Evolutionary conservation across 441 rosid genomes (phyloP).

Genomic region (Melastoma candidum): DNA sequence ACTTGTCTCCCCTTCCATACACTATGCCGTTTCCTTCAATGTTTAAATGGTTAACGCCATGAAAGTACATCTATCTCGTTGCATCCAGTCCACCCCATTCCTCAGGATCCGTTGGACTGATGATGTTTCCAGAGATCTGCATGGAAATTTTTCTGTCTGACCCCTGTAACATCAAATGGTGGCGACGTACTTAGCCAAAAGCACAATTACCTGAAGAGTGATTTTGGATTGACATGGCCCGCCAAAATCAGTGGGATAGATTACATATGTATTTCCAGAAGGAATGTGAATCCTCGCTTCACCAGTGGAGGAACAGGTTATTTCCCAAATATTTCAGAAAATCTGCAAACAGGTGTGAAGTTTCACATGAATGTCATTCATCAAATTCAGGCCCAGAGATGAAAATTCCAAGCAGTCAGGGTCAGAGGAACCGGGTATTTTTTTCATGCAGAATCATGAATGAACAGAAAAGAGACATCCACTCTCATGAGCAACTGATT

Average conservation of each 20-base stretch:
- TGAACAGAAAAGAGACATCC: no score
- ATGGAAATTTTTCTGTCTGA: background rate
- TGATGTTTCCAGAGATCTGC: constrained; percentile 65
- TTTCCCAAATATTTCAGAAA: constrained; percentile 54
- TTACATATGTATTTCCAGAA: constrained; percentile 36
- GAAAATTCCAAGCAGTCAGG: no score
- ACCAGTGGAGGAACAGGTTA: constrained; percentile 54
- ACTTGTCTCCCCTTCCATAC: constrained; percentile 70
- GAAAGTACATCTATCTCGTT: constrained; percentile 76
- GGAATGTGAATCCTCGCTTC: constrained; percentile 51
- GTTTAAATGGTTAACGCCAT: constrained; percentile 58
- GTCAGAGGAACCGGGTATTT: no score
- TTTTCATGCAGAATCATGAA: no score
- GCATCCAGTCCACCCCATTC: constrained; percentile 66
- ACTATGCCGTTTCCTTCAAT: constrained; percentile 70
- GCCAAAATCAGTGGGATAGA: constrained; percentile 50
- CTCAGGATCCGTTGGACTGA: constrained; percentile 72
- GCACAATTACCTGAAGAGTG: constrained; percentile 39
- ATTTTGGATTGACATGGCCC: constrained; percentile 84
- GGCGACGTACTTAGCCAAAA: no score
- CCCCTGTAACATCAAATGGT: no score
- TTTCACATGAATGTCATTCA: no score
- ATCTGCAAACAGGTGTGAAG: constrained; percentile 34
- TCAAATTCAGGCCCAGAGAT: no score
- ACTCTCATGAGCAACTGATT: no score